These are phyloP conservation scores for Phylloporus rhodoxanthus DNA, from an alignment of 768 basidiomycete genomes.

Conservation along the genomic window DNA sequence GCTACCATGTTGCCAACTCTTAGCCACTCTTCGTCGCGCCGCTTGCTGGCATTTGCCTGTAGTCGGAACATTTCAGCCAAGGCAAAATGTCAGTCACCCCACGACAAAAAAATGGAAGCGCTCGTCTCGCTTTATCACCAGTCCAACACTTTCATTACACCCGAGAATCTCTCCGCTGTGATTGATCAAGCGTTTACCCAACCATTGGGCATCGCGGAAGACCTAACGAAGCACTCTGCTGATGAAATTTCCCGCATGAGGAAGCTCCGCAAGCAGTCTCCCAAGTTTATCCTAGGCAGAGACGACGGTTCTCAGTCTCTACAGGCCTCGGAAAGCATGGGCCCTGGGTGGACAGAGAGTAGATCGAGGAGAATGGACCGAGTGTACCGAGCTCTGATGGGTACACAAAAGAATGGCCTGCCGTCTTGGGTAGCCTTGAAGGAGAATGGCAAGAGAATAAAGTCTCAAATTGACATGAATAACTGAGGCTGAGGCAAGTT, in stretches of 20 bases:
- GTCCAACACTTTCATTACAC: slow-evolving; percentile 62
- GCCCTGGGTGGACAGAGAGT: slow-evolving; percentile 28
- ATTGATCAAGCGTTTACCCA: slow-evolving; percentile 61
- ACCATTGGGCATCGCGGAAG: slow-evolving; percentile 13
- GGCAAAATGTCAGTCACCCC: slow-evolving; percentile 11
- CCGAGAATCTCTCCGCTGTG: slow-evolving; percentile 54
- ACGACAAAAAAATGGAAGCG: slow-evolving; percentile 50
- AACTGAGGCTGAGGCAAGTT: slow-evolving; percentile 12
- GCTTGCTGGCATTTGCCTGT: slow-evolving; percentile 3
- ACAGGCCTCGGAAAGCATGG: slow-evolving; percentile 20
- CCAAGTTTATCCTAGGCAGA: slow-evolving; percentile 28
- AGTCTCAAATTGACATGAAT: slow-evolving; percentile 16
- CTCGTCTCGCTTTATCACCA: slow-evolving; percentile 78
- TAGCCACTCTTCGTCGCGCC: slow-evolving; percentile 4
- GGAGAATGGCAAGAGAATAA: slow-evolving; percentile 22
- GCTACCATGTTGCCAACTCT: slow-evolving; percentile 14
- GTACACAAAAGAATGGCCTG: slow-evolving; percentile 25
- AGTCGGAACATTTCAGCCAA: slow-evolving; percentile 21
- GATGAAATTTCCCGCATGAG: slow-evolving; percentile 17
- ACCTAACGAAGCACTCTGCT: slow-evolving; percentile 11
- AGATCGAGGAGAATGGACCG: slow-evolving; percentile 22
- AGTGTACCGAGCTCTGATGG: slow-evolving; percentile 25
- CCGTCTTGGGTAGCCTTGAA: slow-evolving; percentile 31
- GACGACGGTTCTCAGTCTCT: slow-evolving; percentile 8
- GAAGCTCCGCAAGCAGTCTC: slow-evolving; percentile 2